phyloP scores from a whole-genome alignment of 2,329 filamentous ascomycete genomes.

The Cladosporium sphaerospermum region DNA sequence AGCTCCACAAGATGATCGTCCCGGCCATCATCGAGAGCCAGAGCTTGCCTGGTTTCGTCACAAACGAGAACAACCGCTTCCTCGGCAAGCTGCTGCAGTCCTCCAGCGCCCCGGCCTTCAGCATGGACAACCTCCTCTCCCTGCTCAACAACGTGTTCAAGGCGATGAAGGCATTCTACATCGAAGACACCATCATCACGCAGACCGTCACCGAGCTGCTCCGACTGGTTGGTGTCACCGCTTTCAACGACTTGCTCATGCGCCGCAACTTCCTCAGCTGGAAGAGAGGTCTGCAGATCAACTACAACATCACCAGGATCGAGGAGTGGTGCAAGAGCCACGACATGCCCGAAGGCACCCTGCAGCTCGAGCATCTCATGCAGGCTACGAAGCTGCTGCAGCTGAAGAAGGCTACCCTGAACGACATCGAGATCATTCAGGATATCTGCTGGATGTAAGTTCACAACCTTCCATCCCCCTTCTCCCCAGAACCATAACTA shows the following conservation, averaged over 20 bases:
- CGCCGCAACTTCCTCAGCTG: slow-evolving; percentile 96
- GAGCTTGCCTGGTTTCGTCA: slow-evolving; percentile 95
- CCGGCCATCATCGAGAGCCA: slow-evolving; percentile 98
- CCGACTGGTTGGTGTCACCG: slow-evolving; percentile 88
- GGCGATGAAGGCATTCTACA: slow-evolving; percentile 97
- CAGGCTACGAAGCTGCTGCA: slow-evolving; percentile 98
- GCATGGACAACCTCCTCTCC: slow-evolving; percentile 97
- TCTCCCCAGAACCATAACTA: background rate
- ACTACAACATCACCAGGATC: slow-evolving; percentile 99
- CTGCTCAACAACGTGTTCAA: slow-evolving; percentile 95
- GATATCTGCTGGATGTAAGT: slow-evolving; percentile 99
- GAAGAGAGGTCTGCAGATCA: slow-evolving; percentile 98
- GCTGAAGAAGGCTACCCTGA: slow-evolving; percentile 96
- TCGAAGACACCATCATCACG: slow-evolving; percentile 92
- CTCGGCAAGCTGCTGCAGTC: slow-evolving; percentile 91
- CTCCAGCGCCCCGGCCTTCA: slow-evolving; percentile 89
- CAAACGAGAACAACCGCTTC: slow-evolving; percentile 97
- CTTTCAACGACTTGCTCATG: slow-evolving; percentile 98
- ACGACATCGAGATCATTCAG: slow-evolving; percentile 99
- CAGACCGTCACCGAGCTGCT: slow-evolving; percentile 94
- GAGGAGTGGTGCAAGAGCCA: slow-evolving; percentile 99
- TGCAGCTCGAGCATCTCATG: slow-evolving; percentile 98
- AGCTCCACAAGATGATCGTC: slow-evolving; percentile 98
- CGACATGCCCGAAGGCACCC: slow-evolving; percentile 96
- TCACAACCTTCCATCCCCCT: background rate